phyloP scores from a whole-genome alignment of 2,329 filamentous ascomycete genomes.

The Aspergillus tanneri region DNA sequence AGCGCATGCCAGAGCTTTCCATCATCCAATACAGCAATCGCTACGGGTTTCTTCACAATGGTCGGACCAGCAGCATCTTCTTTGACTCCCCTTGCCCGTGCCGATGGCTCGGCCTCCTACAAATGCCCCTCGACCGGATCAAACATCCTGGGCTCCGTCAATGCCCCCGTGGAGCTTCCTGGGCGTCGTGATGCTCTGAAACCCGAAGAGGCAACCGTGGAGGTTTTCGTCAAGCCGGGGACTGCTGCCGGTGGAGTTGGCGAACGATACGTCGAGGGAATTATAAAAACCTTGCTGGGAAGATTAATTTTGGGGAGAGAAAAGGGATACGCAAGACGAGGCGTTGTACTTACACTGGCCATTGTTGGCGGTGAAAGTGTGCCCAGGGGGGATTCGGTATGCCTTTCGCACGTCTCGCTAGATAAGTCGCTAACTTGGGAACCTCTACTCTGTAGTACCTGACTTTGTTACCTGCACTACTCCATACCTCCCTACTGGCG shows the following conservation, averaged over 20 bases:
- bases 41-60: conserved; percentile 26
- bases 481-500: conserved; percentile 76
- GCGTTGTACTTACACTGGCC: conserved; percentile 45
- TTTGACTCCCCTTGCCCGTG: conserved; percentile 35
- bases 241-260: conserved; percentile 80
- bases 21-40: no score
- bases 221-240: conserved; percentile 84
- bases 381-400: conserved; percentile 40
- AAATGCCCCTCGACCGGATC: conserved; percentile 59
- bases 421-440: conserved; percentile 12
- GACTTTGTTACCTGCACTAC: conserved; percentile 72
- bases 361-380: conserved; percentile 38
- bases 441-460: conserved; percentile 62
- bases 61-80: conserved; percentile 34
- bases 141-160: conserved; percentile 79
- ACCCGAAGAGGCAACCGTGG: conserved; percentile 84
- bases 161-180: conserved; percentile 85
- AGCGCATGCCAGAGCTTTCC: no score
- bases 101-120: conserved; percentile 44
- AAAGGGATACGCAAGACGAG: conserved; percentile 41
- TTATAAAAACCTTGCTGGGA: conserved; percentile 39
- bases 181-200: conserved; percentile 76
- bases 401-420: conserved; percentile 12
- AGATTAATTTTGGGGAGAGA: conserved; percentile 46
- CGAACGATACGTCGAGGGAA: conserved; percentile 75